These are phyloP conservation scores for Zopfia rhizophila DNA, from an alignment of 2,329 filamentous ascomycete genomes.

Conservation along the genomic window DNA sequence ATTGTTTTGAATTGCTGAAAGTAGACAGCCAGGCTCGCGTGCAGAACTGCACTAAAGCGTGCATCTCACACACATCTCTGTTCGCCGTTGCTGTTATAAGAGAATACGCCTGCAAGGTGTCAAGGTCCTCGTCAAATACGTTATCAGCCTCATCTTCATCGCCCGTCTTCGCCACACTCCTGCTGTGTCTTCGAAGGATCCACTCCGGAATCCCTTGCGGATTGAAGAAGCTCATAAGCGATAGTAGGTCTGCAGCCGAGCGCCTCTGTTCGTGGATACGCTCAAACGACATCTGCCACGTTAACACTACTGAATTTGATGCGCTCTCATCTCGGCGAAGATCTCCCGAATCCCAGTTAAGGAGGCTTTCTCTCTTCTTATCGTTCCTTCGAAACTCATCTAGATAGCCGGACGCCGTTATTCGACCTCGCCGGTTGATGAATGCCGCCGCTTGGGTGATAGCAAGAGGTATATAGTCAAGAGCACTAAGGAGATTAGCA, in stretches of 20 bases:
- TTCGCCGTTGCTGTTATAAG: constrained; percentile 16
- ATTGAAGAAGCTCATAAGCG: constrained; percentile 61
- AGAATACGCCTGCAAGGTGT: constrained; percentile 26
- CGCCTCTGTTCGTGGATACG: constrained; percentile 43
- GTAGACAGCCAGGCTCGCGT: constrained; percentile 27
- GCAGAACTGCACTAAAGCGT: constrained; percentile 29
- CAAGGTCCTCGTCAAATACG: constrained; percentile 27
- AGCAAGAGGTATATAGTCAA: constrained; percentile 48
- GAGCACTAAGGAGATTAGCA: constrained; percentile 21
- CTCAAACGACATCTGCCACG: constrained; percentile 48
- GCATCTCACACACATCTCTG: constrained; percentile 19
- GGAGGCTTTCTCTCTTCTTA: constrained; percentile 30
- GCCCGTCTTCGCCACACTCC: too few relatives aligned
- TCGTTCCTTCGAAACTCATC: constrained; percentile 48
- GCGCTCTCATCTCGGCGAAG: constrained; percentile 46
- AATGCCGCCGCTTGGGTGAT: constrained; percentile 48
- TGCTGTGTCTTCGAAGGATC: too few relatives aligned
- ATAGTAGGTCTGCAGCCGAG: constrained; percentile 56
- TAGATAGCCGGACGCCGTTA: constrained; percentile 48
- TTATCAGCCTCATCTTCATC: too few relatives aligned
- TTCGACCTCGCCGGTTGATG: constrained; percentile 31
- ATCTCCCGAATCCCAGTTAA: constrained; percentile 38
- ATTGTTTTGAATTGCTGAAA: constrained; percentile 14
- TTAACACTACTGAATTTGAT: constrained; percentile 50
- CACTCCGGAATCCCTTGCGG: constrained; percentile 53